Evolutionary conservation across 2,329 filamentous ascomycete species (phyloP).

Genomic region (Thermoascus crustaceus): DNA sequence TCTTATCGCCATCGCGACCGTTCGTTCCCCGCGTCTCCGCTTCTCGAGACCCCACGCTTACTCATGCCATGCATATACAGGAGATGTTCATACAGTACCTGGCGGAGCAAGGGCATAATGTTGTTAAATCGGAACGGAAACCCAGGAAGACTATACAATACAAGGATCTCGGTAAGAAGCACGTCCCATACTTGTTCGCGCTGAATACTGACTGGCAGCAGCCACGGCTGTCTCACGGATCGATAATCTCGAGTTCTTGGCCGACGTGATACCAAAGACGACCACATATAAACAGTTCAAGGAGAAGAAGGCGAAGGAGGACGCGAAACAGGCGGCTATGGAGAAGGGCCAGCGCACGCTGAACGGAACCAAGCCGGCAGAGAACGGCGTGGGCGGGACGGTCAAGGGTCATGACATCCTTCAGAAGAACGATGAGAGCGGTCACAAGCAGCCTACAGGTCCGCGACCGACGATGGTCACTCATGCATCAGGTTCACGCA

Average conservation of each 20-base stretch:
- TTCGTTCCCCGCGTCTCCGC: conserved; percentile 31
- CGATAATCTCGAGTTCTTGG: conserved; percentile 90
- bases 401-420: conserved; percentile 5
- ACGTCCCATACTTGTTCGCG: neutral
- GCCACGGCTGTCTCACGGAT: conserved; percentile 78
- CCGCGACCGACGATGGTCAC: conserved; percentile 28
- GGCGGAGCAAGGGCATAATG: conserved; percentile 72
- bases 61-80: conserved; percentile 34
- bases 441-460: conserved; percentile 15
- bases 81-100: conserved; percentile 96
- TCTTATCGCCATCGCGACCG: conserved; percentile 82
- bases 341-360: conserved; percentile 34
- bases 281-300: conserved; percentile 73
- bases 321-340: conserved; percentile 18
- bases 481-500: conserved; percentile 32
- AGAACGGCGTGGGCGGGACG: conserved; percentile 9
- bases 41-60: conserved; percentile 1
- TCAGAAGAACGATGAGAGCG: conserved; percentile 7
- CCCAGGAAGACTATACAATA: conserved; percentile 92
- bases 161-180: conserved; percentile 67
- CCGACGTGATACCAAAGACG: conserved; percentile 83
- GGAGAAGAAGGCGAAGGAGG: conserved; percentile 44
- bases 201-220: conserved; percentile 24
- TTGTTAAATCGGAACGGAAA: conserved; percentile 85
- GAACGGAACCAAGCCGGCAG: conserved; percentile 18